Base-by-base conservation (phyloP, 805 yeast genomes). In the Cyberlindnera veronae region DNA sequence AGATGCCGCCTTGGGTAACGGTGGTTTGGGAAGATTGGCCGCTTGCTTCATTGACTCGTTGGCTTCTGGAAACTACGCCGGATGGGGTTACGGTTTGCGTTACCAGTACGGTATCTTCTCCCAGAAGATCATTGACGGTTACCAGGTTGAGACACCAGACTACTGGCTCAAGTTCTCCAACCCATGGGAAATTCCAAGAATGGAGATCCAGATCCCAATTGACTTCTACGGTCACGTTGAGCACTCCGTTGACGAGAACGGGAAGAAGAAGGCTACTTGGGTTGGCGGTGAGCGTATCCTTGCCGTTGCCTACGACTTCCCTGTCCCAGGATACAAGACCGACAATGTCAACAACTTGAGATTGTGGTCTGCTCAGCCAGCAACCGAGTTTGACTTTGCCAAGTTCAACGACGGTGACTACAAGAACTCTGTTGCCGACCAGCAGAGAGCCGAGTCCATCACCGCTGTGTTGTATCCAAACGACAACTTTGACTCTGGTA, bases 61-160 rank as follows among this genome's bases (percentile, higher is more conserved):
- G 60, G 78, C 93, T 26, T 80, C 95, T 5, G 83, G 85, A 50
- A 81, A 85, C 62, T 86, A 85, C 62, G 88, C 95, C 14, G 95
- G 95, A 37, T 89, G 97, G 97, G 97, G 97, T 48, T 89, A 89
- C 62, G 96, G 97, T 45, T 69, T 89, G 52, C 82, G 95, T 60
- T 89, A 89, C 67, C 88, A 88, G 64, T 89, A 90, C 60, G 97
- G 97, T 62, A 89, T 89, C 53, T 89, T 89, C 66, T 77, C 88
- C 51, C 97, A 89, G 67, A 80, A 79, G 61, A 87, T 89, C 57
- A 74, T 87, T 52, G 86, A 90, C 58, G 97, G 96, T 10, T 86
- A 85, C 66, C 97, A 89, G 66, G 95, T 90, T 28, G 97, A 89
- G 65, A 74, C 87, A 24, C 97, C 97, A 11, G 97, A 89, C 61